Base-by-base conservation (phyloP, 2,329 filamentous ascomycete species). In the Penicillium sp. region DNA sequence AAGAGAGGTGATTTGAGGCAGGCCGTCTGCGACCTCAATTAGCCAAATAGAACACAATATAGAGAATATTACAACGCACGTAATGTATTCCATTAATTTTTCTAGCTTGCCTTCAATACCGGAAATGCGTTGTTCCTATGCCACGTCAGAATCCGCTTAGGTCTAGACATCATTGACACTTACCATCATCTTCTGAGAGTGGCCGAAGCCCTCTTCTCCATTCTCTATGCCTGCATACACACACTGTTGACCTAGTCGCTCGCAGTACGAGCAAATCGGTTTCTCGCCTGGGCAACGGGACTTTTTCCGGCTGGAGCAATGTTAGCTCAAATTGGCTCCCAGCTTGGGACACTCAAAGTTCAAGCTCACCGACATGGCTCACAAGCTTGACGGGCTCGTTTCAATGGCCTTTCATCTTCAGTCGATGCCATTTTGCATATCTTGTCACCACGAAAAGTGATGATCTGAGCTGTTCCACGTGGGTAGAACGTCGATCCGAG, bases 251-350 rank as follows among this genome's bases (percentile, higher is more conserved):
- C 67, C 67, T 1, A 74, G 59, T 21, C 72, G 63, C 19, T 66
- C 59, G 50, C 72, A 74, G 40, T 68, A 71, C 3, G 72, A 72
- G 56, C 72, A 74, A 5, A 51, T 62, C 4, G 72, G 72, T 45
- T 69, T 68, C 49, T 74, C 69, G 8, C 70, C 71, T 0, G 71
- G 67, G 49, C 71, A 74, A 49, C 66, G 64, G 25, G 69, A 67
- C 55, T 74, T 74, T 50, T 74, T 74, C 25, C 71, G 67, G 7
- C 71, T 73, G 15, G 0, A 19, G 2, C 4, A 56, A 23, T 29
- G 49, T 50, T 21, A 53, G 27, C 31, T 27, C 7, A 31, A 35
- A 37, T 33, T 10, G 37, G 13, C 6, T 33, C 38, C 15, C 2
- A 10, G 10, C 17, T 17, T 31, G 19, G 27, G 17, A 27, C 33